Conservation (phyloP, 345 rosid genomes). For the Citrus sp. region DNA sequence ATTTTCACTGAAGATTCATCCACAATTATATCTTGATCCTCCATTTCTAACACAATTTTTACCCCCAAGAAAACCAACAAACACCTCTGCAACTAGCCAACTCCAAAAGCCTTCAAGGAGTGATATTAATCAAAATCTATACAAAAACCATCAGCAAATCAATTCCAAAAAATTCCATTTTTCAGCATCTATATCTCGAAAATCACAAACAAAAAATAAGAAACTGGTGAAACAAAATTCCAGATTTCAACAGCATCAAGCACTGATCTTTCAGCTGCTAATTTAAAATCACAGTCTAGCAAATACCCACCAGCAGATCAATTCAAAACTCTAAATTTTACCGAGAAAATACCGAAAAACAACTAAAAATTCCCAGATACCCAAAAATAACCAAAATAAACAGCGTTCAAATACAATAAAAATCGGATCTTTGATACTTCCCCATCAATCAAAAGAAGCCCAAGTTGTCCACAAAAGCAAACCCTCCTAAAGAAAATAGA, state of each 20-base stretch:
- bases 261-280: conserved; percentile 7
- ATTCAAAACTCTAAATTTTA: conserved; percentile 23
- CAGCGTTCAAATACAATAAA: background rate
- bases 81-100: background rate
- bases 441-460: background rate
- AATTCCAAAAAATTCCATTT: conserved; percentile 22
- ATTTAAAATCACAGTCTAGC: conserved; percentile 24
- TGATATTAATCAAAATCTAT: conserved; percentile 22
- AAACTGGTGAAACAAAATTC: conserved; percentile 7
- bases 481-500: background rate
- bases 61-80: background rate
- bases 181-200: conserved; percentile 6
- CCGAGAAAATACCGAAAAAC: background rate
- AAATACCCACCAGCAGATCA: conserved; percentile 32
- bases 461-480: background rate
- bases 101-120: conserved; percentile 16
- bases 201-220: conserved; percentile 2
- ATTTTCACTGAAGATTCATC: conserved; percentile 34
- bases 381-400: conserved; percentile 23
- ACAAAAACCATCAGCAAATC: conserved; percentile 13
- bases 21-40: conserved; percentile 31
- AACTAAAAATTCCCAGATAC: conserved; percentile 23
- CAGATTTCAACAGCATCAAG: conserved; percentile 16
- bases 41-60: conserved; percentile 42
- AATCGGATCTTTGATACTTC: background rate